A percentile compares a stretch with the other conserved stretches of the same genome.
phyloP scores from a whole-genome alignment of 768 basidiomycete genomes.

The Hygrocybe coccinea region DNA sequence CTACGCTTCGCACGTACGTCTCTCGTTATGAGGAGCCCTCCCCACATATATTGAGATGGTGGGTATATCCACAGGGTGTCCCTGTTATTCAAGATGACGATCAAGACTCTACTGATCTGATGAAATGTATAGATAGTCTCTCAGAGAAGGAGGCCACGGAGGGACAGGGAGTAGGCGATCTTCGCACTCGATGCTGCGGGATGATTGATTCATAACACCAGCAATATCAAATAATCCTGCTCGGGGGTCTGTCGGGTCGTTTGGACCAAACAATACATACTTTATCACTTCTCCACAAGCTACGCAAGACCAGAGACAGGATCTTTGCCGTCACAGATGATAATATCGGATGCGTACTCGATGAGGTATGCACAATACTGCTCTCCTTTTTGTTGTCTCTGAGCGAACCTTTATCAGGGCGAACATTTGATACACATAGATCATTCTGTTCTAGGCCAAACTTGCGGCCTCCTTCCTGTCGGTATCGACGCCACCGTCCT shows the following conservation, averaged over 20 bases:
- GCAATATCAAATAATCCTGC: slow-evolving; percentile 66
- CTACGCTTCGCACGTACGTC: slow-evolving; percentile 56
- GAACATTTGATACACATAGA: slow-evolving; percentile 76
- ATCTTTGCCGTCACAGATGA: slow-evolving; percentile 86
- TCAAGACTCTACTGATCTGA: slow-evolving; percentile 88
- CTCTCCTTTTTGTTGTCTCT: background rate
- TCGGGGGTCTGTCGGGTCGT: slow-evolving; percentile 87
- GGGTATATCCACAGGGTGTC: slow-evolving; percentile 50
- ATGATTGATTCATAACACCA: slow-evolving; percentile 8
- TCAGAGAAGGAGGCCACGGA: slow-evolving; percentile 49
- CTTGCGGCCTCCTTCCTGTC: slow-evolving; percentile 92
- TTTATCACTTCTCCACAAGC: slow-evolving; percentile 77
- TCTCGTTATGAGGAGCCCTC: too few relatives aligned
- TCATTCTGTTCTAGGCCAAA: slow-evolving; percentile 69
- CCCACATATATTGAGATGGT: background rate
- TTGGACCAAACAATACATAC: slow-evolving; percentile 94
- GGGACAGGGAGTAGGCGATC: slow-evolving; percentile 33
- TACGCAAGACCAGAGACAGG: slow-evolving; percentile 53
- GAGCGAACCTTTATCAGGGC: slow-evolving; percentile 47
- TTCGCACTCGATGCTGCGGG: background rate
- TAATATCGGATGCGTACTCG: slow-evolving; percentile 85
- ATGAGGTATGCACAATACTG: slow-evolving; percentile 46
- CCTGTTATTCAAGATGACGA: slow-evolving; percentile 59
- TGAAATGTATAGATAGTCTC: slow-evolving; percentile 79
- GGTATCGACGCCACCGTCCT: slow-evolving; percentile 73